Evolutionary conservation across 2,329 filamentous ascomycete genomes (phyloP).

Genomic region (Monosporascus sp.): DNA sequence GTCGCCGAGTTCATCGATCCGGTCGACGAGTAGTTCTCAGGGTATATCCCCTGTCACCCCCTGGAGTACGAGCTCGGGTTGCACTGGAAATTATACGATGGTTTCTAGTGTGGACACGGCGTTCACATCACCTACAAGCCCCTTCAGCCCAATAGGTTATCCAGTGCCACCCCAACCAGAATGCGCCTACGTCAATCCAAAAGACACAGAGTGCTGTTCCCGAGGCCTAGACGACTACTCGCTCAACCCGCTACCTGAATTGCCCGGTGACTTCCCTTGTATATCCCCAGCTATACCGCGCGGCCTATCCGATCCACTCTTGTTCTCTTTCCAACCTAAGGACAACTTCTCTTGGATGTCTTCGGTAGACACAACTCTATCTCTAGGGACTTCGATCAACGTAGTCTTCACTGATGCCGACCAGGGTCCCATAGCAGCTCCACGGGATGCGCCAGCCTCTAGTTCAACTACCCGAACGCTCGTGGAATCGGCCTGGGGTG

Average conservation of each 20-base stretch:
- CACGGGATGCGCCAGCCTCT: constrained; percentile 13
- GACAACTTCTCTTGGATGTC: constrained; percentile 27
- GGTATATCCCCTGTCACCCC: constrained; percentile 43
- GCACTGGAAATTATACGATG: constrained; percentile 32
- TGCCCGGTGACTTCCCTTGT: constrained; percentile 37
- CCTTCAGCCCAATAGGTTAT: constrained; percentile 26
- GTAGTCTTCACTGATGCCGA: constrained; percentile 29
- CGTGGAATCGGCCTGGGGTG: constrained; percentile 38
- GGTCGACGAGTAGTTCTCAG: constrained; percentile 31
- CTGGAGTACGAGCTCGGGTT: constrained; percentile 28
- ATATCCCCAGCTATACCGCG: constrained; percentile 25
- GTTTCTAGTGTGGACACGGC: constrained; percentile 35
- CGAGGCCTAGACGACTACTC: constrained; percentile 21
- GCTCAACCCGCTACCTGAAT: constrained; percentile 31
- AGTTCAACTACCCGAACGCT: constrained; percentile 32
- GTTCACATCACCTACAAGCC: constrained; percentile 41
- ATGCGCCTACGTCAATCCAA: constrained; percentile 18
- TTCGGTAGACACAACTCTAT: constrained; percentile 27
- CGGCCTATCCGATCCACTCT: constrained; percentile 28
- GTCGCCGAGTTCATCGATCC: constrained; percentile 29
- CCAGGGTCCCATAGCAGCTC: constrained; percentile 13
- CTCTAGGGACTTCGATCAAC: constrained; percentile 30
- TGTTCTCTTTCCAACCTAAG: constrained; percentile 30
- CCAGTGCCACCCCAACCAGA: constrained; percentile 18
- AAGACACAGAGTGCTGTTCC: constrained; percentile 18